Evolutionary conservation across 257 asterid genomes (phyloP).

Genomic region (Solanum okadae): DNA sequence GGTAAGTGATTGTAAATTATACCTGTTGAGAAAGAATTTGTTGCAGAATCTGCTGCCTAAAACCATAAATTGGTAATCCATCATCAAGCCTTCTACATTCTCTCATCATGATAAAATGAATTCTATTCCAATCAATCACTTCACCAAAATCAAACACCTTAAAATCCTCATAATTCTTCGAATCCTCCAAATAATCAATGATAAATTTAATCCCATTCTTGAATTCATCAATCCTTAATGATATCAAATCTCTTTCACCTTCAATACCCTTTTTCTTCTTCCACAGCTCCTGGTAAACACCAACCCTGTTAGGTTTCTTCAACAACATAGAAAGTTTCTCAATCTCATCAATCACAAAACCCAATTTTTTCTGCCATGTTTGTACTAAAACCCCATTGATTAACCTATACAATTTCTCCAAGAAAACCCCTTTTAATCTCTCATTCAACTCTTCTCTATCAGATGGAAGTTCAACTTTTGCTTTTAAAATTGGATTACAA

Average conservation of each 20-base stretch:
- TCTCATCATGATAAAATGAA: conserved; percentile 55
- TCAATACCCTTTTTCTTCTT: conserved; percentile 26
- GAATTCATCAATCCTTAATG: conserved; percentile 54
- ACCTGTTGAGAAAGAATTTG: conserved; percentile 66
- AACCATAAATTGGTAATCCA: conserved; percentile 76
- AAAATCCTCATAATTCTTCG: background rate
- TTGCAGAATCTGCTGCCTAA: conserved; percentile 36
- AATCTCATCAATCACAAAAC: conserved; percentile 15
- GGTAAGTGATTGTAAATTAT: background rate
- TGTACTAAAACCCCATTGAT: conserved; percentile 33
- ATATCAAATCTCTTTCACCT: conserved; percentile 41
- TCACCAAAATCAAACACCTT: conserved; percentile 27
- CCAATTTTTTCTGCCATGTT: conserved; percentile 35
- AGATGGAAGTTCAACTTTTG: conserved; percentile 33
- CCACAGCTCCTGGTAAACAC: conserved; percentile 2
- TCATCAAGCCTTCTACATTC: conserved; percentile 73
- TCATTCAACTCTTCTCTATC: conserved; percentile 56
- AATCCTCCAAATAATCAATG: conserved; percentile 33
- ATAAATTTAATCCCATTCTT: conserved; percentile 39
- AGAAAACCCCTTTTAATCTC: conserved; percentile 32
- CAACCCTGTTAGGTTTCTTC: background rate
- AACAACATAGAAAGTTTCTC: background rate
- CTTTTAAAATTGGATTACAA: conserved; percentile 23
- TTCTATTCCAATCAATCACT: conserved; percentile 46
- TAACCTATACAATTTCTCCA: conserved; percentile 31